These are phyloP conservation scores for Fusarium multiceps DNA, from an alignment of 2,329 filamentous ascomycete species.

Conservation along the genomic window DNA sequence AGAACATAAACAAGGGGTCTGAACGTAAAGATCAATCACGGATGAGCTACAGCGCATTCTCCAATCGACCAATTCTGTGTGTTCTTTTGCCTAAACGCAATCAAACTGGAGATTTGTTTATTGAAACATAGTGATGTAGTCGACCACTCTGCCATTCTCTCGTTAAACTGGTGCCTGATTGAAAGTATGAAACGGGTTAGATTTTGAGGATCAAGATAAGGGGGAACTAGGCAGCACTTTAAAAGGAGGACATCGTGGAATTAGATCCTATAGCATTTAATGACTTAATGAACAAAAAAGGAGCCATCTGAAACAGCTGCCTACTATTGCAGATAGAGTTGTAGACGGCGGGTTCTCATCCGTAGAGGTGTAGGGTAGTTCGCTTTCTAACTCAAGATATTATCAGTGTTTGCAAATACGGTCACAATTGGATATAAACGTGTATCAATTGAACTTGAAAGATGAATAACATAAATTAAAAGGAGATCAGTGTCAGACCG, in stretches of 20 bases:
- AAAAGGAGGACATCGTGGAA: too few relatives aligned
- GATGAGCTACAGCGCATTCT: too few relatives aligned
- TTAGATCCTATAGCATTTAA: rapidly evolving
- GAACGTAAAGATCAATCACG: neutral
- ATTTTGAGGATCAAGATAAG: neutral
- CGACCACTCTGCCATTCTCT: neutral
- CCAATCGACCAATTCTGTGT: too few relatives aligned
- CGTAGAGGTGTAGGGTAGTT: neutral
- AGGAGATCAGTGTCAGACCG: too few relatives aligned
- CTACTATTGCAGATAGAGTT: neutral
- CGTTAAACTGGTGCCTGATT: slow-evolving; percentile 1
- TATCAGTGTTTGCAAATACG: neutral
- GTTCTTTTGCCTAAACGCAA: neutral
- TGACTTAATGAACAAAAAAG: neutral
- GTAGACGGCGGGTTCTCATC: too few relatives aligned
- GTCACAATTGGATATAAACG: neutral
- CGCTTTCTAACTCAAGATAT: neutral
- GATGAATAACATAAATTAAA: too few relatives aligned
- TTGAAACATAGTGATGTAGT: neutral
- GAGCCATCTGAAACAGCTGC: slow-evolving; percentile 1
- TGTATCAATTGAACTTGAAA: too few relatives aligned
- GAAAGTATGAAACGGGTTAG: too few relatives aligned
- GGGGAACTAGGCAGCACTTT: slow-evolving; percentile 19
- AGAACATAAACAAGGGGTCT: too few relatives aligned
- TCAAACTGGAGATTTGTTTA: neutral